Evolutionary conservation across 2,329 filamentous ascomycete genomes (phyloP).

Genomic region (Trichoderma pleuroti): DNA sequence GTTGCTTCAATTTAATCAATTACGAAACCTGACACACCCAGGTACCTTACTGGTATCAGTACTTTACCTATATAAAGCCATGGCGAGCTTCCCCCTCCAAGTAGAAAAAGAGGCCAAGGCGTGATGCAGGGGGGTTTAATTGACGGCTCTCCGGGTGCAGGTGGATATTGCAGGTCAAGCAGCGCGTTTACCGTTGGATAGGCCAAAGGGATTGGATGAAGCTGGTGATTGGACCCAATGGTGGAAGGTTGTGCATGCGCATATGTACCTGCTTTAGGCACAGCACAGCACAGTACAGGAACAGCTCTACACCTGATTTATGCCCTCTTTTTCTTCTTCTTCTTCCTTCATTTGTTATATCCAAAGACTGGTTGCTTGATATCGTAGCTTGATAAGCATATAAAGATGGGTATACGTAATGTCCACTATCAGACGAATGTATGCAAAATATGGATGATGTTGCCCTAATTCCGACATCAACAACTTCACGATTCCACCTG

Average conservation of each 20-base stretch:
- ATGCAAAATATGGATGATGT: neutral
- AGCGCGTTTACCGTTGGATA: neutral
- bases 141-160: constrained; percentile 3
- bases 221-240: neutral
- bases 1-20: neutral
- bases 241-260: neutral
- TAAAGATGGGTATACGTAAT: neutral
- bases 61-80: neutral
- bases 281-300: neutral
- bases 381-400: neutral
- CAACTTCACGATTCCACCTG: neutral
- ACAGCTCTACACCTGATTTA: neutral
- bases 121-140: constrained; percentile 5
- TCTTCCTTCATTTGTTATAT: neutral
- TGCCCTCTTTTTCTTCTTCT: neutral
- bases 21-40: neutral
- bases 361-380: neutral
- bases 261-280: neutral
- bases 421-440: neutral
- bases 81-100: neutral
- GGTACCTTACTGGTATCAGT: neutral
- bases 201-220: constrained; percentile 7
- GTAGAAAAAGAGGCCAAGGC: neutral
- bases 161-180: neutral
- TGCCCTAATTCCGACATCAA: neutral